These are phyloP conservation scores for Pyricularia pennisetigena DNA, from an alignment of 2,329 filamentous ascomycete genomes.

Conservation along the genomic window DNA sequence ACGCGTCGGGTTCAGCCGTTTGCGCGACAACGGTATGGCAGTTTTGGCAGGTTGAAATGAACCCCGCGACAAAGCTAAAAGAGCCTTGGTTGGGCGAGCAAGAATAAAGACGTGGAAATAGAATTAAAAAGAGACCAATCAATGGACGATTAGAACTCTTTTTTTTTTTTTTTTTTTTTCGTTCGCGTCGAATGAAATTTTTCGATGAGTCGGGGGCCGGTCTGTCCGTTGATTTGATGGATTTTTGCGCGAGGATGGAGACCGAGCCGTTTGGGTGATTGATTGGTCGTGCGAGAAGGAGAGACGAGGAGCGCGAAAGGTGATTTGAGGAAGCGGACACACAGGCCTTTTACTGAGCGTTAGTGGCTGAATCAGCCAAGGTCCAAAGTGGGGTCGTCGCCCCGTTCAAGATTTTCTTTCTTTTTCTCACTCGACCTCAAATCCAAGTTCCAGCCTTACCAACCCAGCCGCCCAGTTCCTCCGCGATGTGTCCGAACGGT, in stretches of 20 bases:
- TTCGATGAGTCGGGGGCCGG: constrained; percentile 10
- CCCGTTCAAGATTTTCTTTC: background rate
- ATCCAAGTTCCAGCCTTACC: background rate
- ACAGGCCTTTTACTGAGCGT: constrained; percentile 32
- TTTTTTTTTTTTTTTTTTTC: background rate
- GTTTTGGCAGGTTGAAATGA: background rate
- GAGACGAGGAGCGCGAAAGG: constrained; percentile 31
- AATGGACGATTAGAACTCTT: constrained; percentile 1
- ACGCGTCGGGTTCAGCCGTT: background rate
- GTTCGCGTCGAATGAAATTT: constrained; percentile 3
- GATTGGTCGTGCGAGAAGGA: constrained; percentile 39
- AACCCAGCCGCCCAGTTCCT: background rate
- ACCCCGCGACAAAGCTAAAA: constrained; percentile 1
- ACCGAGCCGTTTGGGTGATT: constrained; percentile 24
- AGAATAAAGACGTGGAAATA: background rate
- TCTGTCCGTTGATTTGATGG: constrained; percentile 19
- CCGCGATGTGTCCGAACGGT: background rate
- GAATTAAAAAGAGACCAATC: constrained; percentile 1
- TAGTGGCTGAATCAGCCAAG: constrained; percentile 39
- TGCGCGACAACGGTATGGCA: background rate
- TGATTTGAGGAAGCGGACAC: constrained; percentile 39
- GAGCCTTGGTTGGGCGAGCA: background rate
- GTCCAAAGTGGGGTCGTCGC: constrained; percentile 20
- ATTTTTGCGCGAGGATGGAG: constrained; percentile 23
- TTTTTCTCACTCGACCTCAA: background rate